Evolutionary conservation across 805 yeast genomes (phyloP).

Genomic region (Candida orba): DNA sequence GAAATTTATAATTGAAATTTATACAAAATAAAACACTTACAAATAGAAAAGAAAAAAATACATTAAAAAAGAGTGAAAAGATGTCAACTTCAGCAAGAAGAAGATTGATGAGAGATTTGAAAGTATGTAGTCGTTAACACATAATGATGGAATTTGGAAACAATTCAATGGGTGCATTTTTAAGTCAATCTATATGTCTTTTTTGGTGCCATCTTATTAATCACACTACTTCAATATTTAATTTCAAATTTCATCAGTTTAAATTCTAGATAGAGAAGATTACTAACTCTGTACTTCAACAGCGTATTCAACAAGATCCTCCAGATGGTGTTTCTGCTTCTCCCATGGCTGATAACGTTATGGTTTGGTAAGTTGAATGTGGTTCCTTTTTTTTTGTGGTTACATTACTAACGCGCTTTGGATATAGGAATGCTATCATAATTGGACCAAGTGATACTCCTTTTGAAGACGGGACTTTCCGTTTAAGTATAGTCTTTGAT

Average conservation of each 20-base stretch:
- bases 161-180: too few species aligned
- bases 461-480: constrained; percentile 95
- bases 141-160: too few species aligned
- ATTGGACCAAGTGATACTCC: constrained; percentile 98
- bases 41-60: too few species aligned
- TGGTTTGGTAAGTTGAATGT: constrained; percentile 52
- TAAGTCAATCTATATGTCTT: background rate
- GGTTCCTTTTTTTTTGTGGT: background rate
- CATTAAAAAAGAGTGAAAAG: background rate
- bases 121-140: constrained; percentile 39
- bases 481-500: constrained; percentile 79
- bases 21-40: too few species aligned
- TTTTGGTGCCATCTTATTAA: background rate
- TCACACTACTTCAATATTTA: background rate
- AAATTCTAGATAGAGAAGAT: too few species aligned
- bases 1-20: background rate
- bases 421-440: constrained; percentile 75
- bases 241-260: background rate
- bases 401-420: constrained; percentile 6
- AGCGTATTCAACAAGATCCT: constrained; percentile 96
- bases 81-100: constrained; percentile 99
- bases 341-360: constrained; percentile 93
- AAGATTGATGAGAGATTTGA: constrained; percentile 97
- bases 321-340: constrained; percentile 98
- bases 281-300: background rate